Evolutionary conservation across 305 asterid species (phyloP).

Genomic region (Plantago lanceolata): DNA sequence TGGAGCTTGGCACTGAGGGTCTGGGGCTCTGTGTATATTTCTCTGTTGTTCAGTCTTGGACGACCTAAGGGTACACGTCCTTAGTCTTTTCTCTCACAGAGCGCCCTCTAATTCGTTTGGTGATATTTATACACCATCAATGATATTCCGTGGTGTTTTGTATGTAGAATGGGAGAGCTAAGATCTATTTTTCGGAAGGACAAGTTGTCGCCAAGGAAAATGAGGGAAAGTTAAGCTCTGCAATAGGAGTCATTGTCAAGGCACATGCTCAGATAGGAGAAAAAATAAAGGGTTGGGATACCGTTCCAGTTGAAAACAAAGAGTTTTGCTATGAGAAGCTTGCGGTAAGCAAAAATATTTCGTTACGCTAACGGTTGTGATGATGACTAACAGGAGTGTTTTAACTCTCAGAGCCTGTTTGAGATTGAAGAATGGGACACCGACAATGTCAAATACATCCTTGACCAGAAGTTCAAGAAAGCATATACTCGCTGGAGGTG

Average conservation of each 20-base stretch:
- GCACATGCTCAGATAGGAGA: not conserved
- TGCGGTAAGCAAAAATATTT: not conserved
- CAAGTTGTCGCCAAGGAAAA: not conserved
- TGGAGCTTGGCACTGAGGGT: too few species aligned
- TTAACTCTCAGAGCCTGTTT: too few species aligned
- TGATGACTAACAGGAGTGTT: too few species aligned
- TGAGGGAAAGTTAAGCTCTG: not conserved
- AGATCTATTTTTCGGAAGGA: not conserved
- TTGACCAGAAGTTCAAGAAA: not conserved
- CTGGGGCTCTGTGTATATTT: too few species aligned
- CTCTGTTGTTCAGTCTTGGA: too few species aligned
- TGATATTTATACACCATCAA: too few species aligned
- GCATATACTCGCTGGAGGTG: conserved; percentile 4
- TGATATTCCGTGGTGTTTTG: too few species aligned
- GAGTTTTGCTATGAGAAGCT: not conserved
- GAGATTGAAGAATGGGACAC: not conserved
- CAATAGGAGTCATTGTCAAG: not conserved
- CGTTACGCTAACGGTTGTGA: too few species aligned
- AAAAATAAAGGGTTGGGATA: not conserved
- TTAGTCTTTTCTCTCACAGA: too few species aligned
- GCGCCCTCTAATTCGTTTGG: too few species aligned
- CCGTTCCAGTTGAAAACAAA: not conserved
- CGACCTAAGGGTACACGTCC: too few species aligned
- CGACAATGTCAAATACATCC: not conserved
- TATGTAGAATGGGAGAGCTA: not conserved